Base-by-base conservation (phyloP, 1,139 yeast species). In the Saccharomyces hybrid region DNA sequence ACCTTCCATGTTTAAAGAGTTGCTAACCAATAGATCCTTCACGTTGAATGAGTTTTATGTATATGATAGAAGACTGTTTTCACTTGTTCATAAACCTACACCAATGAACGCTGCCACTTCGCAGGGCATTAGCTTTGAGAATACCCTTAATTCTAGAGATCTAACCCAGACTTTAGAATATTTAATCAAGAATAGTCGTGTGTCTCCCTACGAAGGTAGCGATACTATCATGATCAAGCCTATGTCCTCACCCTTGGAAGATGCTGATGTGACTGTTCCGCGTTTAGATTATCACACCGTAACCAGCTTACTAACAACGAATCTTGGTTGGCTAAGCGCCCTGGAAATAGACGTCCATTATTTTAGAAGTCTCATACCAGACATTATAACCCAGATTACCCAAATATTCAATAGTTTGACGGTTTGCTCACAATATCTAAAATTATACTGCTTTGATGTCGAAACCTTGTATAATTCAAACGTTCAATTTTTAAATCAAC, bases 341-440 rank as follows among this genome's bases (percentile, higher is more conserved):
- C 62, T 79, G 29, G 70, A 78, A 42, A 75, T 80, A 0, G 83
- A 79, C 56, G 68, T 74, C 0, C 60, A 63, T 19, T 65, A 73
- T 21, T 66, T 75, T 61, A 65, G 71, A 55, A 60, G 70, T 58
- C 58, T 70, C 58, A 51, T 68, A 52, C 52, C 54, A 0, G 67
- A 64, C 5, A 55, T 65, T 1, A 53, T 66, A 24, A 56, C 61
- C 1, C 72, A 72, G 48, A 64, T 73, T 12, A 62, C 64, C 16
- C 63, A 68, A 2, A 66, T 83, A 26, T 74, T 84, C 63, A 76
- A 78, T 52, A 76, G 86, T 16, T 70, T 84, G 42, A 79, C 76
- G 57, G 79, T 82, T 4, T 76, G 84, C 7, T 76, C 80, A 53
- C 85, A 83, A 62, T 84, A 84, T 65, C 77, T 82, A 48, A 77